phyloP scores from a whole-genome alignment of 352 stramenopile species.

The Globisporangium viniferum region DNA sequence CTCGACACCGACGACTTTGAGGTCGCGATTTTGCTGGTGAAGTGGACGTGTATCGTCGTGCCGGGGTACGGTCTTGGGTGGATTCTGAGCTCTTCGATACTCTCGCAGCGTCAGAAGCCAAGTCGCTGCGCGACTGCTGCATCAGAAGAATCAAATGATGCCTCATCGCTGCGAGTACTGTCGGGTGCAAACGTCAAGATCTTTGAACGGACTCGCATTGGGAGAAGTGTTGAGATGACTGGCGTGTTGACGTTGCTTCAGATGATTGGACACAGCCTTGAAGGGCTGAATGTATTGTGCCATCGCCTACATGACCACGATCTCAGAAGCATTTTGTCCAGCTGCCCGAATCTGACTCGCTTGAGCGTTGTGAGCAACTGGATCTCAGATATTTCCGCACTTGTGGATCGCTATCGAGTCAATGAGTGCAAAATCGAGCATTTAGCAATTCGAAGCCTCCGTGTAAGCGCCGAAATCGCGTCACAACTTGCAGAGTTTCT shows the following conservation, averaged over 20 bases:
- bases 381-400: conserved; percentile 17
- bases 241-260: neutral
- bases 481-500: too few species aligned
- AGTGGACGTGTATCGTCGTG: conserved; percentile 32
- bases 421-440: conserved; percentile 15
- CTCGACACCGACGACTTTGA: conserved; percentile 30
- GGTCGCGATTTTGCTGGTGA: conserved; percentile 21
- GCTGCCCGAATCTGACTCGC: conserved; percentile 22
- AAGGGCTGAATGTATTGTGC: conserved; percentile 17
- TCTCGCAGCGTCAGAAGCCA: conserved; percentile 2
- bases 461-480: too few species aligned
- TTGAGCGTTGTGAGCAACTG: conserved; percentile 21
- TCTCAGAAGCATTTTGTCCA: conserved; percentile 18
- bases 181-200: conserved; percentile 1
- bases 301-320: conserved; percentile 8
- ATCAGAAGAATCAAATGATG: conserved; percentile 1
- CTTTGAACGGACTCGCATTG: neutral
- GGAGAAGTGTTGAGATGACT: neutral
- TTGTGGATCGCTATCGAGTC: conserved; percentile 14
- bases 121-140: conserved; percentile 10
- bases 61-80: conserved; percentile 33
- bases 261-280: conserved; percentile 19
- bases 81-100: conserved; percentile 10
- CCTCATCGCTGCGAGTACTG: too few species aligned
- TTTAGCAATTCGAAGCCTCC: conserved; percentile 2